Percentiles rank a stretch among this genome's conserved stretches.
Evolutionary conservation across 106 monocot genomes (phyloP).

Genomic region (Acorus gramineus): DNA sequence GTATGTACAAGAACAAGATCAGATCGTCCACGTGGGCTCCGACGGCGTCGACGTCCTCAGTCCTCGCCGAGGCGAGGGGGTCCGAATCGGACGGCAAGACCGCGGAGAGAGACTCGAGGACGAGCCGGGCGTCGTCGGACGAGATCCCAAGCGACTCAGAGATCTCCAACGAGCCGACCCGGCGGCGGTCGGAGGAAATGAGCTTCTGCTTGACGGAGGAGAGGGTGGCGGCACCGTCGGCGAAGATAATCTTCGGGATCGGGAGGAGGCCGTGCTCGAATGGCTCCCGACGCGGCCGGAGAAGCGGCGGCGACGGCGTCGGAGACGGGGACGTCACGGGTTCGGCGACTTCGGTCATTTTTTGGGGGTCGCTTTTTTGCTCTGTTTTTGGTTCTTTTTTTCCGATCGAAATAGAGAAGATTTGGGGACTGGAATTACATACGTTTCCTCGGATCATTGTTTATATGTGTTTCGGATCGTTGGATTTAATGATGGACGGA

Average conservation of each 20-base stretch:
- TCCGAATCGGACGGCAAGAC: slow-evolving; percentile 15
- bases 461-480: no score
- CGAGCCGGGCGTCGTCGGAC: slow-evolving; percentile 13
- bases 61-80: slow-evolving; percentile 49
- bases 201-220: slow-evolving; percentile 41
- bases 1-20: slow-evolving; percentile 65
- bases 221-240: slow-evolving; percentile 65
- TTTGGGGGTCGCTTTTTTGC: no score
- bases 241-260: slow-evolving; percentile 79
- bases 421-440: no score
- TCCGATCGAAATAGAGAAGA: no score
- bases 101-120: slow-evolving; percentile 41
- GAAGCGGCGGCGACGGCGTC: slow-evolving; percentile 4
- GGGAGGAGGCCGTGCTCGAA: slow-evolving; percentile 98
- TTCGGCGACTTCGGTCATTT: no score
- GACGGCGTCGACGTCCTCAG: slow-evolving; percentile 21
- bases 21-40: slow-evolving; percentile 50
- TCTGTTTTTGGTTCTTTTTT: no score
- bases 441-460: no score
- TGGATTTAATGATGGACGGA: no score
- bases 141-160: no score
- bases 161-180: background rate
- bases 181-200: slow-evolving; percentile 10
- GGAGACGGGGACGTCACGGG: background rate
- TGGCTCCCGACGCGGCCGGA: slow-evolving; percentile 75